Evolutionary conservation across 805 yeast species (phyloP), one percentile per base, ranked within the genome.

Genomic region (Komagataella pseudopastoris): DNA sequence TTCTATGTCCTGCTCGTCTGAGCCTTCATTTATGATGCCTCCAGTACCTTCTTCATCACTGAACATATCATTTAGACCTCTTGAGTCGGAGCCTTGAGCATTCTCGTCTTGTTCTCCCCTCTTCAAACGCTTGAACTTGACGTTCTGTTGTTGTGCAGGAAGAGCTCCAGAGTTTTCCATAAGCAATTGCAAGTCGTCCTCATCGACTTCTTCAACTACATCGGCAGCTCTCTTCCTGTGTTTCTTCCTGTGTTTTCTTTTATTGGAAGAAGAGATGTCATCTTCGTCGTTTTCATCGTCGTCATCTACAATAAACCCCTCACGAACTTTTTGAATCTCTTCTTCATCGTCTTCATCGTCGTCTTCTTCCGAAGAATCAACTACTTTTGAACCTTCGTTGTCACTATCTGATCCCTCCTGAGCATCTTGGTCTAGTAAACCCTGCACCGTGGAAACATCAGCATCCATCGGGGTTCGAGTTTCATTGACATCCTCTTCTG

Each of bases 301-400:
- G 59, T 88, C 96, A 59, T 89, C 96, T 7, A 88, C 97, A 60
- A 91, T 90, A 66, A 91, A 89, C 0, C 96, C 97, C 55, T 89
- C 96, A 49, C 91, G 79, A 46, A 90, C 84, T 59, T 78, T 78
- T 56, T 83, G 77, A 48, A 85, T 80, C 57, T 90, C 96, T 60
- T 85, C 96, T 61, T 89, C 95, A 30, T 88, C 96, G 48, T 83
- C 90, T 44, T 69, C 70, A 30, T 87, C 95, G 6, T 86, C 96
- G 45, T 89, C 97, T 54, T 90, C 97, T 51, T 86, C 95, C 10
- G 93, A 85, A 7, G 95, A 85, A 58, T 86, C 93, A 54, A 59
- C 60, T 23, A 51, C 47, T 6, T 18, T 17, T 44, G 74, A 78
- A 53, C 67, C 74, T 48, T 69, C 75, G 53, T 68, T 75, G 30